Evolutionary conservation across 2,329 filamentous ascomycete species (phyloP), one percentile per base, ranked within the genome.

Genomic region (Seiridium cupressi): DNA sequence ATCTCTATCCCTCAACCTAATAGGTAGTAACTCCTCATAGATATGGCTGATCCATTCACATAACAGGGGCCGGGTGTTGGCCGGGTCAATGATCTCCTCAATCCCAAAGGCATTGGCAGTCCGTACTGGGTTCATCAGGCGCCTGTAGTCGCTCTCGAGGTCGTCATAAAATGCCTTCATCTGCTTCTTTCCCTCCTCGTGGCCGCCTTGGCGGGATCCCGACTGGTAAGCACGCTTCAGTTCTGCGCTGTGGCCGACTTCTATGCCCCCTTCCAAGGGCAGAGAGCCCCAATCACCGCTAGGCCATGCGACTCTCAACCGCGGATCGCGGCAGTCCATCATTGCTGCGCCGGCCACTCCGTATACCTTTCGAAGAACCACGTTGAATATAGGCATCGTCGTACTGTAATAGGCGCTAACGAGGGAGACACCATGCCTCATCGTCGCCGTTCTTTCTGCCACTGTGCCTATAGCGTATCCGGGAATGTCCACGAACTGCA

Each of bases 301-400:
- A 0, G 86, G 87, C 86, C 87, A 89, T 5, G 84, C 84, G 10
- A 89, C 79, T 51, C 85, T 79, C 76, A 84, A 82, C 36, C 82
- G 75, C 0, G 86, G 86, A 59, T 88, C 83, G 13, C 87, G 79
- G 57, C 80, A 84, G 49, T 86, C 85, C 0, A 88, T 73, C 85
- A 89, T 89, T 13, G 89, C 74, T 0, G 84, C 86, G 0, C 86
- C 86, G 1, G 86, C 87, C 1, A 89, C 86, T 3, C 86, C 87
- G 65, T 85, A 89, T 1, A 81, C 83, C 53, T 84, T 81, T 5
- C 86, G 77, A 1, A 84, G 83, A 4, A 89, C 78, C n/a, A 89
- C 83, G 59, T 76, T 84, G 73, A 89, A 89, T 3, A 89, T 79
- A 0, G 86, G 84, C 58, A 81, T 83, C 0, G 85, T 88, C 0